Base-by-base conservation (phyloP, 352 stramenopile species). In the Pythium aphanidermatum region DNA sequence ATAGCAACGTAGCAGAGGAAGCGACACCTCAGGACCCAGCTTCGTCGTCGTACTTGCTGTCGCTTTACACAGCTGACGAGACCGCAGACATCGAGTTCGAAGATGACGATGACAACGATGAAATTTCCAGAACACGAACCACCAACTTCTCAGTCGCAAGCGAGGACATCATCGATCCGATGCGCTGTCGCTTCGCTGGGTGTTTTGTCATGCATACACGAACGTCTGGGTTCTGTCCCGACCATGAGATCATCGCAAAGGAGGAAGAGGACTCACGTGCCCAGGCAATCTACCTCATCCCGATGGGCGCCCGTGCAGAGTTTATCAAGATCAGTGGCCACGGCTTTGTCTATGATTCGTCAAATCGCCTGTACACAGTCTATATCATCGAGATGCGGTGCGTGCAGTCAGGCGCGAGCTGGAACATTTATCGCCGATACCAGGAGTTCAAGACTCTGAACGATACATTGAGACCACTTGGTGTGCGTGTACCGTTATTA, bases 371-470 rank as follows among this genome's bases (percentile, higher is more conserved):
- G 36, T 92, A 89, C 46, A 92, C 79, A 0, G 74, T 92, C 28
- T 92, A 89, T 51, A 51, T 69, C 26, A 74, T 88, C 44, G 79
- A 87, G 51, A 84, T 92, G 72, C 68, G 74, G 4, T 92, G 79
- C 54, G 59, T 65, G 13, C 74, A 88, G 55, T 88, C 76, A 0
- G 71, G 71, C 8, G 74, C 81, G 25, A 84, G 54, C 19, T 94
- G 80, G 83, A 55, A 83, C 21, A 87, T 92, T 37, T 94, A 92
- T 49, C 75, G 82, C 14, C 63, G 82, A 16, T 93, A 93, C 37
- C 79, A 87, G 46, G 79, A 90, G 45, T 93, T 93, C 57, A 90
- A 86, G 49, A 59, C 77, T 33, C 45, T 93, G 21, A 81, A 86
- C 46, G 78, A 91, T 28, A 47, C 63, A 14, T 51, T 94, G 19